These are phyloP conservation scores for Coniosporium tulheliwenetii DNA, from an alignment of 2,329 filamentous ascomycete species.

Conservation along the genomic window DNA sequence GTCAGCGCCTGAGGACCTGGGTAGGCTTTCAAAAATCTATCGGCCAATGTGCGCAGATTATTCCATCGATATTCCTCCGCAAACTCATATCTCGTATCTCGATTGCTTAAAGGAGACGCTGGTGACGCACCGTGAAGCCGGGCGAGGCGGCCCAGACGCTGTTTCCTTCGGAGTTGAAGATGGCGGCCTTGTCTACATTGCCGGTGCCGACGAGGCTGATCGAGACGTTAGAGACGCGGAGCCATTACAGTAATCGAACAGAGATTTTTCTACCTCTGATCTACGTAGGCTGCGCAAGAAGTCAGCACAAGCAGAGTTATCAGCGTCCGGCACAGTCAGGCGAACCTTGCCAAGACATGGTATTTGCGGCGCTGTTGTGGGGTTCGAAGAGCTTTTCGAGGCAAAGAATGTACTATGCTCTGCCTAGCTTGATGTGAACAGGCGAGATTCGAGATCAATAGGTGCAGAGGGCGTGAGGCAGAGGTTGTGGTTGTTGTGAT, in stretches of 20 bases:
- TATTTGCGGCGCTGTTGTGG: conserved; percentile 11
- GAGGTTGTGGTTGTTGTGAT: too few species aligned
- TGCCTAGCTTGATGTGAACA: too few species aligned
- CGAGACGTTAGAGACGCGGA: conserved; percentile 5
- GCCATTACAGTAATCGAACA: conserved; percentile 2
- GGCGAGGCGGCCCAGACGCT: conserved; percentile 60
- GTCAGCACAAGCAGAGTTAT: conserved; percentile 4
- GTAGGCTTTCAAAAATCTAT: not conserved
- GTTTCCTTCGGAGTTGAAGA: conserved; percentile 67
- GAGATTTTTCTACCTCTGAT: conserved; percentile 37
- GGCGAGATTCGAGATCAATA: too few species aligned
- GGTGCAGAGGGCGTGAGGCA: too few species aligned
- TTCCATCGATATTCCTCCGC: not conserved
- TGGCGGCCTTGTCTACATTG: conserved; percentile 70
- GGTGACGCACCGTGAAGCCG: conserved; percentile 53
- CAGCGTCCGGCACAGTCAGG: conserved; percentile 9
- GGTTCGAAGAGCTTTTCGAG: too few species aligned
- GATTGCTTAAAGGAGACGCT: not conserved
- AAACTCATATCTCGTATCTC: not conserved
- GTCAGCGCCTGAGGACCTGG: conserved; percentile 2
- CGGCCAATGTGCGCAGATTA: not conserved
- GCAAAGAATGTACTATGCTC: too few species aligned
- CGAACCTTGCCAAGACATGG: conserved; percentile 63
- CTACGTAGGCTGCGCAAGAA: conserved; percentile 37
- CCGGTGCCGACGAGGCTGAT: conserved; percentile 62